Evolutionary conservation across 1,284 basidiomycete genomes (phyloP).

Genomic region (Apiotrichum gracile): DNA sequence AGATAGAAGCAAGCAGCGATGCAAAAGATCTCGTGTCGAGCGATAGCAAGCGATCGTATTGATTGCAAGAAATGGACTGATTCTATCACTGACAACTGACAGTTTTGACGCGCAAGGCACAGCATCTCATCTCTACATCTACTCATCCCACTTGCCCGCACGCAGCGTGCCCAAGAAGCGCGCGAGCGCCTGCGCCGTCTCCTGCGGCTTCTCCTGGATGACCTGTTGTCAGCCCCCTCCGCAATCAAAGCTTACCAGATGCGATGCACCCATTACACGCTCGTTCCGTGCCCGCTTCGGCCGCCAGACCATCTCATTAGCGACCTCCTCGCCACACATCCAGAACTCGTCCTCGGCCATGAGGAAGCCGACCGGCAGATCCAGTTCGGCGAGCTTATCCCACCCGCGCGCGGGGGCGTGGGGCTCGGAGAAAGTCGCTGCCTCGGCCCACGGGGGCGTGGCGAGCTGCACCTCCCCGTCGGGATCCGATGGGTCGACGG

Average conservation of each 20-base stretch:
- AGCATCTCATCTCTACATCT: too few species aligned
- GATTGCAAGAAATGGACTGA: too few species aligned
- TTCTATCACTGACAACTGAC: too few species aligned
- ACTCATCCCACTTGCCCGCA: slow-evolving; percentile 6
- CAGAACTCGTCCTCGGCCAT: slow-evolving; percentile 28
- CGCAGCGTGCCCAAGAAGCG: slow-evolving; percentile 25
- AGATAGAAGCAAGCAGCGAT: too few species aligned
- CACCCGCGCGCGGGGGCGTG: slow-evolving; percentile 28
- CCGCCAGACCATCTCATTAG: slow-evolving; percentile 30
- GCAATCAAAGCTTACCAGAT: slow-evolving; percentile 23
- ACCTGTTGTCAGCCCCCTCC: not conserved
- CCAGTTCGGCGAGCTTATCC: slow-evolving; percentile 29
- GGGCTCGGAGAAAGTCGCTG: slow-evolving; percentile 29
- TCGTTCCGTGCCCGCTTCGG: slow-evolving; percentile 26
- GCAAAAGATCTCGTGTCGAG: too few species aligned
- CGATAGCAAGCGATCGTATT: too few species aligned
- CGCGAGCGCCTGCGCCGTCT: slow-evolving; percentile 27
- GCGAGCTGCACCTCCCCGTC: slow-evolving; percentile 25
- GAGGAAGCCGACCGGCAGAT: slow-evolving; percentile 30
- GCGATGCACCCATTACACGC: slow-evolving; percentile 27
- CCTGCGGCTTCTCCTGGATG: slow-evolving; percentile 37
- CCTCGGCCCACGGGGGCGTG: slow-evolving; percentile 34
- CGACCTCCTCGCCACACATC: slow-evolving; percentile 18
- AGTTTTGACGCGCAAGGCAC: too few species aligned
- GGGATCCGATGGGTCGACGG: slow-evolving; percentile 18